Evolutionary conservation across 805 yeast species (phyloP).

Genomic region (Pichia ethanolica): DNA sequence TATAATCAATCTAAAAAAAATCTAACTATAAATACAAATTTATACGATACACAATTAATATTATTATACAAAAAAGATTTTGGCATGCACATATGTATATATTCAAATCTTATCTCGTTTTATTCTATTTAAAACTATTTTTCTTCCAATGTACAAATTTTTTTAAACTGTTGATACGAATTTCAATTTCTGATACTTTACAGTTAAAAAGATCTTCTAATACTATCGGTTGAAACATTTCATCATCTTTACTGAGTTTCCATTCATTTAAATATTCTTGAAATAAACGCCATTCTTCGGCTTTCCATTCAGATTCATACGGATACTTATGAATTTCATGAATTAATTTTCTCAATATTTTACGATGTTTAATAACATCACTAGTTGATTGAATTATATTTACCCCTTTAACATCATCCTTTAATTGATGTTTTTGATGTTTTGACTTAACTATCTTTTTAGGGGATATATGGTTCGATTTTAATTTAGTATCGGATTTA

Average conservation of each 20-base stretch:
- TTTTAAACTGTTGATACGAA: constrained; percentile 16
- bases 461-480: too few species aligned
- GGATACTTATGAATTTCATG: constrained; percentile 7
- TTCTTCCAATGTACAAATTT: constrained; percentile 16
- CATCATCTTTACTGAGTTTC: constrained; percentile 13
- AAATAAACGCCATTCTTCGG: constrained; percentile 19
- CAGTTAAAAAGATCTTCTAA: constrained; percentile 18
- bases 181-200: constrained; percentile 16
- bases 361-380: not conserved
- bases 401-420: not conserved
- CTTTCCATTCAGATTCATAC: constrained; percentile 16
- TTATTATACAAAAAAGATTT: too few species aligned
- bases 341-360: not conserved
- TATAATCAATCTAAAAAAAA: too few species aligned
- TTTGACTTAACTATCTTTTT: too few species aligned
- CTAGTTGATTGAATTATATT: too few species aligned
- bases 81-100: too few species aligned
- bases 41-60: too few species aligned
- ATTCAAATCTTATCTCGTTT: too few species aligned
- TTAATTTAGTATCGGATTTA: too few species aligned
- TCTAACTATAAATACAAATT: too few species aligned
- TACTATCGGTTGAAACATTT: constrained; percentile 1
- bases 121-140: not conserved
- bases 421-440: too few species aligned
- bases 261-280: constrained; percentile 17